A percentile compares a stretch with the other conserved stretches of the same genome.
Evolutionary conservation across 805 yeast species (phyloP).

Genomic region (Wickerhamiella shivajii): DNA sequence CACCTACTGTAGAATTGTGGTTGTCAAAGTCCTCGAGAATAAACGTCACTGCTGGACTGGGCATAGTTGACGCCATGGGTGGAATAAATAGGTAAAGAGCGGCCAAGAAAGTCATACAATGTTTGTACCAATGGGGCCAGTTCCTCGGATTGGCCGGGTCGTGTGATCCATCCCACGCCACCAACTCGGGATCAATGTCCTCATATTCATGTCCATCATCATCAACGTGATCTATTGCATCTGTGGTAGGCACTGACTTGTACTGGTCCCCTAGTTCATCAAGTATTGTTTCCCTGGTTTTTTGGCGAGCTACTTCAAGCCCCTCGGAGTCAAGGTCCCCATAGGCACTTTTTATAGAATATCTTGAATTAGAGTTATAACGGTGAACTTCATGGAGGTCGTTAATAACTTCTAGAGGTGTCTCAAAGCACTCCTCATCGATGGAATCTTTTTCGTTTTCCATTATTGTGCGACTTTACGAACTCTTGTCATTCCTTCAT

Average conservation of each 20-base stretch:
- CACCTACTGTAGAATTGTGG: constrained; percentile 29
- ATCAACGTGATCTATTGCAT: constrained; percentile 18
- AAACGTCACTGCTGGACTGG: constrained; percentile 42
- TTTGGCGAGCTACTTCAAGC: constrained; percentile 30
- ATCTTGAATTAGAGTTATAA: too few relatives aligned
- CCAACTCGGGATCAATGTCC: constrained; percentile 46
- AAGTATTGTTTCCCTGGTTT: constrained; percentile 32
- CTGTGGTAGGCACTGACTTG: constrained; percentile 13
- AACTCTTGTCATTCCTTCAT: too few relatives aligned
- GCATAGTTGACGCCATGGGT: constrained; percentile 48
- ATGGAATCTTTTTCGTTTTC: too few relatives aligned
- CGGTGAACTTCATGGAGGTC: too few relatives aligned
- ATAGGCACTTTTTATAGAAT: constrained; percentile 26
- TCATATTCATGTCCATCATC: constrained; percentile 40
- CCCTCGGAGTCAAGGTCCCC: constrained; percentile 27
- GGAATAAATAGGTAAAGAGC: constrained; percentile 42
- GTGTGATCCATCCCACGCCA: constrained; percentile 50
- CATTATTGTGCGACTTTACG: too few relatives aligned
- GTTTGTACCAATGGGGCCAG: constrained; percentile 35
- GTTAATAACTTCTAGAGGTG: too few relatives aligned
- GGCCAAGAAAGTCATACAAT: constrained; percentile 33
- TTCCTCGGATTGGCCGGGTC: constrained; percentile 54
- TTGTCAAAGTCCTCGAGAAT: constrained; percentile 35
- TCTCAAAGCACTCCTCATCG: too few relatives aligned
- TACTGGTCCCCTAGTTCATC: constrained; percentile 12